Percentiles rank a stretch among this genome's conserved stretches.
phyloP scores from a whole-genome alignment of 495 filamentous ascomycete species.

The Lophiostoma macrostomum region DNA sequence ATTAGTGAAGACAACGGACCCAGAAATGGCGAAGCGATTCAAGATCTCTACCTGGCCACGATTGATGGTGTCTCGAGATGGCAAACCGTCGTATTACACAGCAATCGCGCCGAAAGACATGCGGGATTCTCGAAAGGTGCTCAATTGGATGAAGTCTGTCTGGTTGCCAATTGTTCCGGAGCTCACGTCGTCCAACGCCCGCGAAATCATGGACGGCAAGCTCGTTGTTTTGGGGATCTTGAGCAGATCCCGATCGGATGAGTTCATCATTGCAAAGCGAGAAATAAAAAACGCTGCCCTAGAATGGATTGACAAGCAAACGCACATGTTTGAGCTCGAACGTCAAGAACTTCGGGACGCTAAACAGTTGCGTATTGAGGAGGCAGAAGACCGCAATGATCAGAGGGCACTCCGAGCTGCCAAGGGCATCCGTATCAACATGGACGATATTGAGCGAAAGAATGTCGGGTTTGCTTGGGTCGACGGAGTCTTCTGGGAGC shows the following conservation, averaged over 20 bases:
- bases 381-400: conserved; percentile 91
- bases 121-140: conserved; percentile 75
- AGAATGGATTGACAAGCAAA: conserved; percentile 98
- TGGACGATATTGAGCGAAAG: conserved; percentile 80
- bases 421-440: conserved; percentile 86
- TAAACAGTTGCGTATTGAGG: conserved; percentile 92
- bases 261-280: conserved; percentile 72
- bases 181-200: conserved; percentile 83
- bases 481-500: conserved; percentile 94
- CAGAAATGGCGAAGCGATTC: conserved; percentile 69
- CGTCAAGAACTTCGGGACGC: conserved; percentile 86
- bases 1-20: conserved; percentile 82
- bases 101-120: conserved; percentile 82
- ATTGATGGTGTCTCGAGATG: conserved; percentile 83
- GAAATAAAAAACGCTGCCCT: conserved; percentile 94
- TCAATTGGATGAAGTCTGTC: conserved; percentile 90
- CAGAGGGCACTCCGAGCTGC: conserved; percentile 81
- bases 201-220: conserved; percentile 91
- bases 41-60: conserved; percentile 95
- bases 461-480: conserved; percentile 98
- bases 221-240: conserved; percentile 89
- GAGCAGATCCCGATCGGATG: conserved; percentile 71
- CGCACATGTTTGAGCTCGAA: conserved; percentile 83
- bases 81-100: conserved; percentile 81
- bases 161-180: conserved; percentile 99